A percentile compares a stretch with the other conserved stretches of the same genome.
These are phyloP conservation scores for Ormosia emarginata DNA, from an alignment of 306 rosid species.

Conservation along the genomic window DNA sequence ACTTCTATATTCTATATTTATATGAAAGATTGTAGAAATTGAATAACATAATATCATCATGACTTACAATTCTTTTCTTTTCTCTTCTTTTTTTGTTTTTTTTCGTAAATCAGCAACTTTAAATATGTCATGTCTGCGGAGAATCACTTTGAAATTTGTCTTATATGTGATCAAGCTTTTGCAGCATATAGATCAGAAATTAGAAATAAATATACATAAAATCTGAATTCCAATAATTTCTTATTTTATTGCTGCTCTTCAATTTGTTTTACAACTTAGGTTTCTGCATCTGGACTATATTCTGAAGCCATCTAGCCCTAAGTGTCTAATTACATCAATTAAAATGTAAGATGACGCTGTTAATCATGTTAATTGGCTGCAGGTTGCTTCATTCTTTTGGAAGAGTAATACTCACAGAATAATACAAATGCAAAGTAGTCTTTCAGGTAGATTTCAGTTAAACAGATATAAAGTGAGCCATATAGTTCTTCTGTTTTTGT, in stretches of 20 bases:
- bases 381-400: constrained; percentile 39
- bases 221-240: not conserved
- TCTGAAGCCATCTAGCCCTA: not conserved
- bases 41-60: not conserved
- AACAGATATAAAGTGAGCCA: not conserved
- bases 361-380: constrained; percentile 24
- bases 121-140: too few species aligned
- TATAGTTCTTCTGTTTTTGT: not conserved
- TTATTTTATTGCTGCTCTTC: not conserved
- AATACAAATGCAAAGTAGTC: constrained; percentile 8
- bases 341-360: not conserved
- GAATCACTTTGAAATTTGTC: not conserved
- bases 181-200: not conserved
- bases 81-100: not conserved
- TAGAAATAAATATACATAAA: not conserved
- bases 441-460: not conserved
- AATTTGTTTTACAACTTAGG: not conserved
- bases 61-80: not conserved
- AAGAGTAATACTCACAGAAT: constrained; percentile 26
- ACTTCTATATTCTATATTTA: not conserved
- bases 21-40: too few species aligned
- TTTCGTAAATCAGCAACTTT: constrained; percentile 1
- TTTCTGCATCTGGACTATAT: not conserved
- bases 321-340: not conserved
- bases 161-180: not conserved